Evolutionary conservation across 2,329 filamentous ascomycete genomes (phyloP), one percentile per base, ranked within the genome.

Genomic region (Tolypocladium tropicale): DNA sequence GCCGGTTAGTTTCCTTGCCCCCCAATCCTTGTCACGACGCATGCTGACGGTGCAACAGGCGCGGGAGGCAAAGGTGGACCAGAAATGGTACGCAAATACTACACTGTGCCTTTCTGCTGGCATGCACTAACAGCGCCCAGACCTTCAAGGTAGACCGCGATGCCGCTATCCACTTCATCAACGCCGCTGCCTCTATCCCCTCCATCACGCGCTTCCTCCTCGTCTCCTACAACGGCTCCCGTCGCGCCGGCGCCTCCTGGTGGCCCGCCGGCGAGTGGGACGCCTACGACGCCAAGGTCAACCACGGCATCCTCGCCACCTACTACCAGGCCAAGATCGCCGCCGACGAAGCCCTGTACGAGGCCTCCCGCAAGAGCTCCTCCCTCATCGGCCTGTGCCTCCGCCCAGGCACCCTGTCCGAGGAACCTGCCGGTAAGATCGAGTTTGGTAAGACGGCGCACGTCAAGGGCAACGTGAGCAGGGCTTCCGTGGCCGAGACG

Each of bases 321-420:
- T 86, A 86, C 68, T 83, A 79, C 68, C 69, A 79, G 64, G 82
- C 83, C 59, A 86, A 86, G 68, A 64, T 85, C 18, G 79, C 74
- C 6, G 80, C 82, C 9, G 83, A 86, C 65, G 78, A 83, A 68
- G 74, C 70, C 2, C 71, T 84, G 5, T 80, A 81, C 64, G 70
- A 75, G 50, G 73, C 75, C 12, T 74, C 73, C 36, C 72, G 72
- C 61, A 69, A 72, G 65, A 70, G 69, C 46, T 37, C 60, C 0
- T 70, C 67, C 18, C 73, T 84, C 34, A 72, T 74, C 2, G 78
- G 73, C 56, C 78, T 85, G 62, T 69, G 74, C 64, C 71, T 86
- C 53, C 76, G 82, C 1, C 81, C 82, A 0, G 80, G 76, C 1
- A 60, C 61, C 0, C 67, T 85, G 61, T 78, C 74, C 6, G 69